A percentile compares a stretch with the other conserved stretches of the same genome.
These are phyloP conservation scores for Halophytophthora polymorphica DNA, from an alignment of 352 stramenopile species.

Conservation along the genomic window DNA sequence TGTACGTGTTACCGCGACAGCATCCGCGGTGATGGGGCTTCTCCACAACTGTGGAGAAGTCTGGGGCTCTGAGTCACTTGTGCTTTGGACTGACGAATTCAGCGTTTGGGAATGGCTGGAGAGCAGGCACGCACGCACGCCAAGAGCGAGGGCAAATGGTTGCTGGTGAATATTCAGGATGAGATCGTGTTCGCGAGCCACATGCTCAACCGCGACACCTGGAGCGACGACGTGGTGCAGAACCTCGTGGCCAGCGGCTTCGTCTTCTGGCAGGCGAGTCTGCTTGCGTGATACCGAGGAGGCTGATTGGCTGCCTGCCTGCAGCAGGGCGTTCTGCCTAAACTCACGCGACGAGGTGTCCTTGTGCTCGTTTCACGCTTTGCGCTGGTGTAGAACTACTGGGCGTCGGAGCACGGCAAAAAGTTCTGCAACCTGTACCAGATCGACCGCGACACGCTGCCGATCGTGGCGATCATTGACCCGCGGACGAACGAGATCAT, in stretches of 20 bases:
- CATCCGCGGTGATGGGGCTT: slow-evolving; percentile 1
- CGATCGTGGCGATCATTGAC: slow-evolving; percentile 74
- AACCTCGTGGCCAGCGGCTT: slow-evolving; percentile 93
- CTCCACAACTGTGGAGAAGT: neutral
- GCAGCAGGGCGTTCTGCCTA: neutral
- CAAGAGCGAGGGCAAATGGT: slow-evolving; percentile 88
- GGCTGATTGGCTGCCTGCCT: neutral
- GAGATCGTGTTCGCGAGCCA: slow-evolving; percentile 94
- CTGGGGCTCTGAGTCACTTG: too few relatives aligned
- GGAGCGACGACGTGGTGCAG: slow-evolving; percentile 93
- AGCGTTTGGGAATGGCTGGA: neutral
- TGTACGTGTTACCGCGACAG: slow-evolving; percentile 24
- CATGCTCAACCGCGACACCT: slow-evolving; percentile 95
- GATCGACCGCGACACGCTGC: slow-evolving; percentile 62
- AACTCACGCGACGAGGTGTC: neutral
- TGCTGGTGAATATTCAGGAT: slow-evolving; percentile 94
- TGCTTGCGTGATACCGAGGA: neutral
- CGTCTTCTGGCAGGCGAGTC: slow-evolving; percentile 92
- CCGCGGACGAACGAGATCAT: slow-evolving; percentile 70
- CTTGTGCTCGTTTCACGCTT: neutral
- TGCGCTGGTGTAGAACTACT: slow-evolving; percentile 52
- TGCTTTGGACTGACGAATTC: too few relatives aligned
- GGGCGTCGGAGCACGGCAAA: slow-evolving; percentile 74
- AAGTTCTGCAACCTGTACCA: slow-evolving; percentile 84
- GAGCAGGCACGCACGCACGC: slow-evolving; percentile 60